phyloP scores from a whole-genome alignment of 2,329 filamentous ascomycete genomes.

The Talaromyces sp. region DNA sequence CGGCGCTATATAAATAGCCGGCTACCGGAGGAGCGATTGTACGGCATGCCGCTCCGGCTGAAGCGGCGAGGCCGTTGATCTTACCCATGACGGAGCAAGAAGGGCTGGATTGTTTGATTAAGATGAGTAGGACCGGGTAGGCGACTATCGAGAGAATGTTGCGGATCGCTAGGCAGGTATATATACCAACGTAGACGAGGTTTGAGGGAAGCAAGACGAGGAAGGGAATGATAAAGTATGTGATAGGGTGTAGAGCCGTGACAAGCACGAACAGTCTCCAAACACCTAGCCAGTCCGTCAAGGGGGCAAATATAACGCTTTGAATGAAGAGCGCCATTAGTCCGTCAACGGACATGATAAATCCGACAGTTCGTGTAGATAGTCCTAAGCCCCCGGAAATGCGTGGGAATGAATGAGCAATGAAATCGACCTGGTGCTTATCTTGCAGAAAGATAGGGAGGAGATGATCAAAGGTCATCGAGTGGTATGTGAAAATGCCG shows the following conservation, averaged over 20 bases:
- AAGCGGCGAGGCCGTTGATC: slow-evolving; percentile 70
- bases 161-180: slow-evolving; percentile 62
- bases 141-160: slow-evolving; percentile 67
- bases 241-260: slow-evolving; percentile 62
- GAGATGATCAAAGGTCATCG: slow-evolving; percentile 90
- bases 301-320: slow-evolving; percentile 64
- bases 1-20: slow-evolving; percentile 63
- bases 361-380: slow-evolving; percentile 62
- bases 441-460: slow-evolving; percentile 93
- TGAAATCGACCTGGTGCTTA: slow-evolving; percentile 38
- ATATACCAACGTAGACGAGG: slow-evolving; percentile 60
- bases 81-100: slow-evolving; percentile 61
- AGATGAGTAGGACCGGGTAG: slow-evolving; percentile 65
- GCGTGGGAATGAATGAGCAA: slow-evolving; percentile 28
- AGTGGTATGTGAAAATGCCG: slow-evolving; percentile 89
- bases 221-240: slow-evolving; percentile 68
- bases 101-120: slow-evolving; percentile 69
- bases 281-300: slow-evolving; percentile 62
- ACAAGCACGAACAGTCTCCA: slow-evolving; percentile 66
- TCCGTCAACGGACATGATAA: slow-evolving; percentile 68
- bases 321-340: slow-evolving; percentile 71
- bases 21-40: slow-evolving; percentile 67
- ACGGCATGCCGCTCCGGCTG: slow-evolving; percentile 67
- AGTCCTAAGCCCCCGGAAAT: slow-evolving; percentile 64
- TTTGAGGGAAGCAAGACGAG: slow-evolving; percentile 56